These are phyloP conservation scores for Ophiostoma sp. DNA, from an alignment of 2,329 filamentous ascomycete species.

Conservation along the genomic window DNA sequence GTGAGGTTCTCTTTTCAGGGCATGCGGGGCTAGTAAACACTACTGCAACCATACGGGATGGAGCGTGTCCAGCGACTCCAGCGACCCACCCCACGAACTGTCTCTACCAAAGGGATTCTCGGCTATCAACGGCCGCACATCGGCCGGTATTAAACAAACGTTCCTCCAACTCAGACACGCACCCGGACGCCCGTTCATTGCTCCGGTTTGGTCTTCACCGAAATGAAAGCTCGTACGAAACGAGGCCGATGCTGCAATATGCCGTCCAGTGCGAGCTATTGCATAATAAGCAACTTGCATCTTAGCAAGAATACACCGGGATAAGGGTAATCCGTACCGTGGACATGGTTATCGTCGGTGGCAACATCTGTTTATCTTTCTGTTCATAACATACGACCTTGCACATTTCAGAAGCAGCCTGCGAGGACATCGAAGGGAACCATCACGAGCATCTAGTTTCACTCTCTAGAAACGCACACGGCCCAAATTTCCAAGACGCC, in stretches of 20 bases:
- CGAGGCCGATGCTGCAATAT: background rate
- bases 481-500: background rate
- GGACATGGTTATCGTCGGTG: too few relatives aligned
- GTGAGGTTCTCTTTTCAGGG: background rate
- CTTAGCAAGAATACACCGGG: background rate
- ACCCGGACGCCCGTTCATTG: background rate
- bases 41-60: background rate
- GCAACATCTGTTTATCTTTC: too few relatives aligned
- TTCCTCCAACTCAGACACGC: background rate
- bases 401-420: too few relatives aligned
- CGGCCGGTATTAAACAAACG: background rate
- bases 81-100: background rate
- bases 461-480: too few relatives aligned
- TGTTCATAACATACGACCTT: too few relatives aligned
- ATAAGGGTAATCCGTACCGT: too few relatives aligned
- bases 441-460: too few relatives aligned
- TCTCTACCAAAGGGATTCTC: background rate
- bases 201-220: background rate
- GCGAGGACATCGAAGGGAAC: too few relatives aligned
- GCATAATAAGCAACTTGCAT: background rate
- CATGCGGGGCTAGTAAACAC: background rate
- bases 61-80: background rate
- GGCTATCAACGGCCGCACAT: constrained; percentile 8
- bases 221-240: background rate
- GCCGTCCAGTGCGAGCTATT: background rate